A percentile compares a stretch with the other conserved stretches of the same genome.
phyloP scores from a whole-genome alignment of 2,329 filamentous ascomycete genomes.

The Paecilomyces niveus region DNA sequence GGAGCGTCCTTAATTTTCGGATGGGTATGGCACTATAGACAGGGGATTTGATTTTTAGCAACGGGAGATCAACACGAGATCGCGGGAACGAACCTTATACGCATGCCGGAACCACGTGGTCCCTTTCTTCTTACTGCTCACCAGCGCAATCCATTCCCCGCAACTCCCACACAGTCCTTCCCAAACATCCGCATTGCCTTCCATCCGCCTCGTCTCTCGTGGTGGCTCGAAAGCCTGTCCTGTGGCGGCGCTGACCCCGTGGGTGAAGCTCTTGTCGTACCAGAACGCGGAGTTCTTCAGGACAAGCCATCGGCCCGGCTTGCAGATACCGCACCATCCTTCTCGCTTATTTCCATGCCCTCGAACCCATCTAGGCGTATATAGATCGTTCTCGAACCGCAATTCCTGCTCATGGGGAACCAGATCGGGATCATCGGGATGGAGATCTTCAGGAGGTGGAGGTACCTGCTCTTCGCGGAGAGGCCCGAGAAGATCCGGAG shows the following conservation, averaged over 20 bases:
- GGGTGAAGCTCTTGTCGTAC: constrained; percentile 88
- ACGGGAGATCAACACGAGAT: not conserved
- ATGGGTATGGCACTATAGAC: constrained; percentile 58
- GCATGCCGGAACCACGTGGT: constrained; percentile 87
- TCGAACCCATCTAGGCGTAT: constrained; percentile 76
- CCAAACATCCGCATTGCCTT: constrained; percentile 59
- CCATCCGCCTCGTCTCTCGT: constrained; percentile 65
- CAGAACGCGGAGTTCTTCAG: constrained; percentile 87
- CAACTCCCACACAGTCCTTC: constrained; percentile 31
- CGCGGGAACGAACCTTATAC: constrained; percentile 59
- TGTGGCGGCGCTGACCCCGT: constrained; percentile 76
- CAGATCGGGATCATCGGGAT: constrained; percentile 67
- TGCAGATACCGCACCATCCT: constrained; percentile 85
- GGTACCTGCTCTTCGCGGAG: constrained; percentile 66
- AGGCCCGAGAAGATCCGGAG: constrained; percentile 69
- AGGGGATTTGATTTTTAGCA: not conserved
- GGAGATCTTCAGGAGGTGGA: constrained; percentile 75
- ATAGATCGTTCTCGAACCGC: constrained; percentile 72
- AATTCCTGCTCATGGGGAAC: constrained; percentile 72
- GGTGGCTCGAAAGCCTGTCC: constrained; percentile 73
- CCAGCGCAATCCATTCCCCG: constrained; percentile 24
- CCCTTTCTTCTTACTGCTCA: constrained; percentile 82
- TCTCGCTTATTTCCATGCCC: constrained; percentile 82
- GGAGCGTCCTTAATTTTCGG: constrained; percentile 65
- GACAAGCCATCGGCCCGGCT: constrained; percentile 76